These are phyloP conservation scores for Pythium diclinum DNA, from an alignment of 352 stramenopile species.

Conservation along the genomic window DNA sequence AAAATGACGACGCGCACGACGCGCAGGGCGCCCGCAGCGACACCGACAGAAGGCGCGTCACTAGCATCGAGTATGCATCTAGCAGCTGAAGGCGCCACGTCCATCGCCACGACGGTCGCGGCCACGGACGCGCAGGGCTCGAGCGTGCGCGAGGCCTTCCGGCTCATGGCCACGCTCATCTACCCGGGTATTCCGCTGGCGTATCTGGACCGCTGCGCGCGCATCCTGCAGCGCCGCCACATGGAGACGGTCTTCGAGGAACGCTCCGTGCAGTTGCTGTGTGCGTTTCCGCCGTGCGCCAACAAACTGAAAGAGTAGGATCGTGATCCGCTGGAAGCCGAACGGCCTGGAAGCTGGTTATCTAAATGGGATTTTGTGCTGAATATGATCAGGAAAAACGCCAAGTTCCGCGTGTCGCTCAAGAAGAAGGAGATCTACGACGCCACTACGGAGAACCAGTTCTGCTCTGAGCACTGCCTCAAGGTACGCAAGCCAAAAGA, in stretches of 20 bases:
- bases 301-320: conserved; percentile 50
- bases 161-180: conserved; percentile 78
- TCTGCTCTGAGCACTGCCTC: conserved; percentile 67
- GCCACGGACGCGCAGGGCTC: conserved; percentile 35
- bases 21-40: not conserved
- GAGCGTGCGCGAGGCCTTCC: conserved; percentile 73
- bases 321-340: not conserved
- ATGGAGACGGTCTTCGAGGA: conserved; percentile 84
- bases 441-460: conserved; percentile 74
- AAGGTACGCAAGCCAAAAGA: conserved; percentile 36
- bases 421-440: conserved; percentile 78
- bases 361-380: not conserved
- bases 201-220: conserved; percentile 64
- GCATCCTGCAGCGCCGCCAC: conserved; percentile 74
- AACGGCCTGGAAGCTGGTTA: not conserved
- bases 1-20: not conserved
- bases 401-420: conserved; percentile 75
- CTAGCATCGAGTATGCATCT: not conserved
- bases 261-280: conserved; percentile 60
- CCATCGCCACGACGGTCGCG: conserved; percentile 9
- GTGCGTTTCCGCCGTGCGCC: conserved; percentile 67
- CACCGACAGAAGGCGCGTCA: not conserved
- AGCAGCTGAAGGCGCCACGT: not conserved
- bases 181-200: conserved; percentile 52
- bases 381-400: conserved; percentile 36